Conservation (phyloP, 2,329 filamentous ascomycete species). For the Ophiostoma perfectum region DNA sequence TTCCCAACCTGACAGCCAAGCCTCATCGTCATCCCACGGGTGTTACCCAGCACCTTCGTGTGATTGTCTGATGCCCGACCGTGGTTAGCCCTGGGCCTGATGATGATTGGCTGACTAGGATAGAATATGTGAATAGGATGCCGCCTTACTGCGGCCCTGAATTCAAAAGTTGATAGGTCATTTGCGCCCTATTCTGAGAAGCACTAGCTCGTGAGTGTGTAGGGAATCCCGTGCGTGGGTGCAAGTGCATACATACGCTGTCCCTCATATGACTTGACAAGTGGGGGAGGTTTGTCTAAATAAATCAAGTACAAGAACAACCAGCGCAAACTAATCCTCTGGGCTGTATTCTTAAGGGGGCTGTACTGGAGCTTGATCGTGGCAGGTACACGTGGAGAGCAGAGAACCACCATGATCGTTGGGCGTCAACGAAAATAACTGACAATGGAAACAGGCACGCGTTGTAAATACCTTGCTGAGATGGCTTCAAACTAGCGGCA, state of each 20-base stretch:
- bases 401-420: neutral
- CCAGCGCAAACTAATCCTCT: neutral
- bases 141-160: neutral
- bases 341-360: neutral
- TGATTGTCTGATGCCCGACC: neutral
- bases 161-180: neutral
- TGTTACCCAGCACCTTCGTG: no score
- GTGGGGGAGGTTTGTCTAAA: constrained; percentile 2
- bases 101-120: neutral
- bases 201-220: neutral
- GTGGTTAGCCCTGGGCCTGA: neutral
- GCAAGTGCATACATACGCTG: constrained; percentile 22
- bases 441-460: neutral
- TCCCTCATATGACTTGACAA: constrained; percentile 23
- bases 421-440: neutral
- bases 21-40: no score
- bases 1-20: no score
- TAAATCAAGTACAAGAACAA: neutral
- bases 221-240: constrained; percentile 16
- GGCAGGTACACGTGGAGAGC: neutral
- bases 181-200: neutral
- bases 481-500: neutral
- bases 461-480: no score
- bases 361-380: neutral
- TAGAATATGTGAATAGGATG: neutral